These are phyloP conservation scores for Sugiyamaella xylanicola DNA, from an alignment of 1,139 yeast species.

Conservation along the genomic window DNA sequence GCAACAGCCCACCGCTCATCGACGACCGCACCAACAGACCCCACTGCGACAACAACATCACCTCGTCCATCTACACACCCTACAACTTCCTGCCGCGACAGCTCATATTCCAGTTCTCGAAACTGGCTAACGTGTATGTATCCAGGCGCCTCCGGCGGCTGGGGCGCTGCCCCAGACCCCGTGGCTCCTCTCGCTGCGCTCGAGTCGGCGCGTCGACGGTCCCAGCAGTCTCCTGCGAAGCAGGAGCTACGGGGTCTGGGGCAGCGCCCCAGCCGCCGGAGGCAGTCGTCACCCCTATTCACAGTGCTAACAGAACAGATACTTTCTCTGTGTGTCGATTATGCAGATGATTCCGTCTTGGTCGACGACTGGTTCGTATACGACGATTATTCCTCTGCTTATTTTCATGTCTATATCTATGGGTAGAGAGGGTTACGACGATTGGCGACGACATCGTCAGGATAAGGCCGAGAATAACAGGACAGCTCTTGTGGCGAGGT, in stretches of 20 bases:
- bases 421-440: conserved; percentile 91
- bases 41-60: conserved; percentile 67
- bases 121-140: conserved; percentile 72
- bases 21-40: conserved; percentile 73
- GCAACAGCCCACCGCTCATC: conserved; percentile 41
- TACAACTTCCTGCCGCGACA: conserved; percentile 88
- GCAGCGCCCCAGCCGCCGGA: conserved; percentile 2
- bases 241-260: not conserved
- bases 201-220: not conserved
- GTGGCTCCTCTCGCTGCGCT: conserved; percentile 3
- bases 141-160: not conserved
- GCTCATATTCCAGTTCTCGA: conserved; percentile 85
- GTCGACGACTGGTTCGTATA: conserved; percentile 97
- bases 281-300: not conserved
- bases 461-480: conserved; percentile 85
- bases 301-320: conserved; percentile 26
- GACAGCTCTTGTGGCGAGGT: conserved; percentile 46
- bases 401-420: conserved; percentile 90
- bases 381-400: conserved; percentile 86
- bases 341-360: conserved; percentile 95
- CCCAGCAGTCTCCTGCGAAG: not conserved
- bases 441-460: conserved; percentile 80
- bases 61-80: conserved; percentile 84
- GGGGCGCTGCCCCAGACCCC: conserved; percentile 1
- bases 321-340: conserved; percentile 84